phyloP scores from a whole-genome alignment of 75 land plant species.

The Selaginella tamariscina region DNA sequence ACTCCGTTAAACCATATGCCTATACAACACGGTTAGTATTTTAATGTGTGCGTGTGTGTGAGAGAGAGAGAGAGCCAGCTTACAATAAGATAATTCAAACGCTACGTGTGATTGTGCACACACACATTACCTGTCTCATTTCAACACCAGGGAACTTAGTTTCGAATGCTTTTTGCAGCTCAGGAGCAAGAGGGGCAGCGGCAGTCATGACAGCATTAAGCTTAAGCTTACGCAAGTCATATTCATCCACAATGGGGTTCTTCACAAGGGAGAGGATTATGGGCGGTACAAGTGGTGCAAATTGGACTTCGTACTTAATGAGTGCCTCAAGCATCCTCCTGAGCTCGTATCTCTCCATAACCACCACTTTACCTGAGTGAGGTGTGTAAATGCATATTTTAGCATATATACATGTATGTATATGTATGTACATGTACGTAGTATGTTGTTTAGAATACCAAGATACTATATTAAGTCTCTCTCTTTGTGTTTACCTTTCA shows the following conservation, averaged over 20 bases:
- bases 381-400: too few relatives aligned
- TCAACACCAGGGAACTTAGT: conserved; percentile 74
- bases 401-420: too few relatives aligned
- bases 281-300: conserved; percentile 95
- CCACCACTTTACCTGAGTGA: background rate
- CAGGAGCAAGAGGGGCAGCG: conserved; percentile 86
- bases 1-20: conserved; percentile 96
- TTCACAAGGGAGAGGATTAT: conserved; percentile 68
- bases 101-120: background rate
- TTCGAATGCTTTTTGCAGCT: conserved; percentile 58
- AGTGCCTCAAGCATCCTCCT: conserved; percentile 45
- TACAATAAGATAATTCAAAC: too few relatives aligned
- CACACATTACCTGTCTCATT: conserved; percentile 52
- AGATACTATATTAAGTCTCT: too few relatives aligned
- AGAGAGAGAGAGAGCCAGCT: too few relatives aligned
- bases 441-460: too few relatives aligned
- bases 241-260: conserved; percentile 54
- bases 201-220: conserved; percentile 74
- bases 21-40: conserved; percentile 19
- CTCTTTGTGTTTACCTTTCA: conserved; percentile 74
- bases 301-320: conserved; percentile 56
- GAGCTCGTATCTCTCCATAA: conserved; percentile 34
- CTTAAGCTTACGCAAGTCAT: conserved; percentile 53
- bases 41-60: too few relatives aligned
- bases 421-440: too few relatives aligned